phyloP scores from a whole-genome alignment of 2,329 filamentous ascomycete genomes.

The Rasamsonia emersonii region DNA sequence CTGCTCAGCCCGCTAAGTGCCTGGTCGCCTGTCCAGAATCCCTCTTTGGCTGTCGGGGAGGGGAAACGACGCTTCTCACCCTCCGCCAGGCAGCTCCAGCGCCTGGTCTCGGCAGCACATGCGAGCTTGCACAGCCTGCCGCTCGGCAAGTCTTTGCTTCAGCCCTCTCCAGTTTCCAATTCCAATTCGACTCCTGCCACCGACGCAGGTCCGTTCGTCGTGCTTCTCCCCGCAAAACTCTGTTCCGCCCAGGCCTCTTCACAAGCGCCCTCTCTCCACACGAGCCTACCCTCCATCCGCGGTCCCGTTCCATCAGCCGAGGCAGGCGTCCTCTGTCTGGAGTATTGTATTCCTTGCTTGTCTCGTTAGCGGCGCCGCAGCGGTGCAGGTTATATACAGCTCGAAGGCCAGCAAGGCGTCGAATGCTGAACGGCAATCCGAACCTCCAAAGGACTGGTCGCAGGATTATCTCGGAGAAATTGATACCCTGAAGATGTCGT shows the following conservation, averaged over 20 bases:
- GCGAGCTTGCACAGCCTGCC: constrained; percentile 23
- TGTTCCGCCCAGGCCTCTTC: constrained; percentile 16
- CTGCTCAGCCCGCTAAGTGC: too few species aligned
- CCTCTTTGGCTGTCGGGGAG: too few species aligned
- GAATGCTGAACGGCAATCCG: constrained; percentile 7
- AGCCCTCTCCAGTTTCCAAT: constrained; percentile 14
- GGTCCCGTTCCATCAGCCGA: constrained; percentile 17
- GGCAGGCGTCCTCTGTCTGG: constrained; percentile 31
- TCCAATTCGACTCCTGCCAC: constrained; percentile 12
- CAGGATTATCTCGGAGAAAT: constrained; percentile 23
- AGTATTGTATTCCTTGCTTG: constrained; percentile 24
- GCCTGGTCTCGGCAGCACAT: constrained; percentile 21
- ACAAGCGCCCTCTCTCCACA: constrained; percentile 20
- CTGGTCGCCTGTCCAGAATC: too few species aligned
- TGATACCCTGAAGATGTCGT: constrained; percentile 29
- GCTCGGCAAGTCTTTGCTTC: constrained; percentile 24
- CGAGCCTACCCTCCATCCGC: constrained; percentile 9
- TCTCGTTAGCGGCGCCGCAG: constrained; percentile 26
- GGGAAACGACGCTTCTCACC: constrained; percentile 2
- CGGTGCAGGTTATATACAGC: constrained; percentile 16
- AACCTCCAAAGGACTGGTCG: constrained; percentile 11
- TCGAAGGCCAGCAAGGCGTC: too few species aligned
- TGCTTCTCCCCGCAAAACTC: constrained; percentile 13
- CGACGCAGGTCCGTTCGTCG: too few species aligned
- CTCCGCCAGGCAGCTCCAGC: not conserved